These are phyloP conservation scores for Porcisia deanei DNA, from an alignment of 208 protist genomes.

Conservation along the genomic window DNA sequence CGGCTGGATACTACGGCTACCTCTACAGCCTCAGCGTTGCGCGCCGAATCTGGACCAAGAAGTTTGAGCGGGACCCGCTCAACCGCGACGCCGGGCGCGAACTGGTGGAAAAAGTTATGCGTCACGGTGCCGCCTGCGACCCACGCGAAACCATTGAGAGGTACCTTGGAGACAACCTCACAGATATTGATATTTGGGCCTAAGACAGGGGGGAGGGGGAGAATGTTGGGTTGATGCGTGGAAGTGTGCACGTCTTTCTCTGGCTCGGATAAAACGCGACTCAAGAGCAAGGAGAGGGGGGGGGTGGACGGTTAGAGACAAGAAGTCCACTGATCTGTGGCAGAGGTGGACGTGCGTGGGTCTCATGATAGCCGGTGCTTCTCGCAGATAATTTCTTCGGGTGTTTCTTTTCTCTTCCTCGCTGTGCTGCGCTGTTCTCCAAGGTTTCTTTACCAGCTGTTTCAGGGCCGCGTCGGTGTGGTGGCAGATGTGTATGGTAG, in stretches of 20 bases:
- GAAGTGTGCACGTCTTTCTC: no score
- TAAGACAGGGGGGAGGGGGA: constrained; percentile 27
- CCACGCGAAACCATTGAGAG: constrained; percentile 72
- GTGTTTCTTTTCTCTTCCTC: not conserved
- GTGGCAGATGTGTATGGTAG: not conserved
- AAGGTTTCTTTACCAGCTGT: not conserved
- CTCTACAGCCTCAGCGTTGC: constrained; percentile 91
- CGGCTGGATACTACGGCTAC: constrained; percentile 93
- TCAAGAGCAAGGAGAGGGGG: not conserved
- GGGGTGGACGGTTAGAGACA: no score
- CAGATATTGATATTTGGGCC: constrained; percentile 88
- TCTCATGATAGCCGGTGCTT: not conserved
- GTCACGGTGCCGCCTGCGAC: constrained; percentile 84
- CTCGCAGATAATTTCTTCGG: not conserved
- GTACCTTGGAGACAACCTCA: constrained; percentile 84
- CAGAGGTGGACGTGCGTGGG: no score
- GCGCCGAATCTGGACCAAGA: constrained; percentile 89
- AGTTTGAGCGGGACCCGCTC: constrained; percentile 87
- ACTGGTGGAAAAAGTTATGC: constrained; percentile 87
- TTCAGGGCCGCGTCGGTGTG: not conserved
- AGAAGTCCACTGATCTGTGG: not conserved
- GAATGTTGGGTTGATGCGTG: no score
- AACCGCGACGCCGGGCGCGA: constrained; percentile 83
- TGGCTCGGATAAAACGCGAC: no score
- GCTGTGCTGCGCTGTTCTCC: not conserved